phyloP scores from a whole-genome alignment of 2,329 filamentous ascomycete genomes.

The Pseudogymnoascus sp. region DNA sequence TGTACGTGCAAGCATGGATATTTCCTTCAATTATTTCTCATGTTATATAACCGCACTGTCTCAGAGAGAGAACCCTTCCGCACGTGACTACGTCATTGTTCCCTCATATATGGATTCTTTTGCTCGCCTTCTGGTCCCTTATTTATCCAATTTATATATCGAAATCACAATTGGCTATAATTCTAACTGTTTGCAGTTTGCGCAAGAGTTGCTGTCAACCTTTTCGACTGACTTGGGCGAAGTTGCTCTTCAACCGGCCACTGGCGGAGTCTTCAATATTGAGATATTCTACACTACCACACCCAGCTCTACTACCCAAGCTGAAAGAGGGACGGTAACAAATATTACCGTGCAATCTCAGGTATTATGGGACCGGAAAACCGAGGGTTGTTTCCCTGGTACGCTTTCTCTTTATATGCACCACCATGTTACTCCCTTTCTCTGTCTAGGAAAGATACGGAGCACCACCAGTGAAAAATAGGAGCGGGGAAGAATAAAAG shows the following conservation, averaged over 20 bases:
- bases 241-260: conserved; percentile 75
- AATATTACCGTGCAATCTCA: conserved; percentile 30
- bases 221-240: conserved; percentile 80
- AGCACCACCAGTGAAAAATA: background rate
- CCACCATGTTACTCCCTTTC: conserved; percentile 1
- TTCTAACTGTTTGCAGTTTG: conserved; percentile 50
- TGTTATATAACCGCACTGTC: background rate
- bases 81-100: background rate
- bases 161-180: background rate
- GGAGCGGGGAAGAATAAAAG: background rate
- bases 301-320: conserved; percentile 15
- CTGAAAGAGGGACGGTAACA: conserved; percentile 10
- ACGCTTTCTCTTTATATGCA: conserved; percentile 20
- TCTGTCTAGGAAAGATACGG: too few relatives aligned
- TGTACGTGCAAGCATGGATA: conserved; percentile 40
- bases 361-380: conserved; percentile 79
- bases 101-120: background rate
- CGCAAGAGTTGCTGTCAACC: conserved; percentile 89
- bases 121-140: conserved; percentile 8
- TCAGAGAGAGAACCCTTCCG: background rate
- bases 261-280: conserved; percentile 76
- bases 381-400: conserved; percentile 79
- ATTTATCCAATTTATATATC: background rate
- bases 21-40: background rate
- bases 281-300: conserved; percentile 43